Evolutionary conservation across 1,284 basidiomycete genomes (phyloP).

Genomic region (Puccinia triticina): DNA sequence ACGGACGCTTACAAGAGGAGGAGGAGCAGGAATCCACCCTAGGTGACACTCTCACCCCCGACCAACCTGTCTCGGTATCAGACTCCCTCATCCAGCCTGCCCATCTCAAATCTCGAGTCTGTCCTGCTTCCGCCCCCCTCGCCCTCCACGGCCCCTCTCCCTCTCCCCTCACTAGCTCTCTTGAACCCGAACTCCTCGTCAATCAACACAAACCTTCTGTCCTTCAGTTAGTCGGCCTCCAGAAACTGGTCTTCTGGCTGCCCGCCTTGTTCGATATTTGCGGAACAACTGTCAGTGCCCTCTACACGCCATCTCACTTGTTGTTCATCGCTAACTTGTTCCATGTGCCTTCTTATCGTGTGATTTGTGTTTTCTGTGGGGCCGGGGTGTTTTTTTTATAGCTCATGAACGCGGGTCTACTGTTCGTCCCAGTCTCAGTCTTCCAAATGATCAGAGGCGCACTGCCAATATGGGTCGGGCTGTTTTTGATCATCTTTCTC

Average conservation of each 20-base stretch:
- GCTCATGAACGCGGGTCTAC: slow-evolving; percentile 91
- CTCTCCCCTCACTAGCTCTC: slow-evolving; percentile 63
- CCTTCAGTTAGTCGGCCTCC: slow-evolving; percentile 67
- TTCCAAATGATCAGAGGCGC: slow-evolving; percentile 98
- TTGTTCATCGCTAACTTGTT: slow-evolving; percentile 38
- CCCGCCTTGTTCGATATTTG: slow-evolving; percentile 86
- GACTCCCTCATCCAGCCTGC: slow-evolving; percentile 57
- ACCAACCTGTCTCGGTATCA: background rate
- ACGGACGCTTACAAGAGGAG: slow-evolving; percentile 2
- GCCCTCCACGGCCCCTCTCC: slow-evolving; percentile 57
- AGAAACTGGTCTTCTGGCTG: slow-evolving; percentile 76
- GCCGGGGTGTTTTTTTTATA: background rate
- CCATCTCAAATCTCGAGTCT: slow-evolving; percentile 55
- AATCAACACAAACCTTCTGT: slow-evolving; percentile 23
- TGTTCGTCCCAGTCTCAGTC: slow-evolving; percentile 94
- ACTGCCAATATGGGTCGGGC: slow-evolving; percentile 92
- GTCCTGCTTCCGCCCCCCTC: slow-evolving; percentile 44
- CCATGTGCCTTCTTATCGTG: background rate
- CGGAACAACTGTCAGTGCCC: slow-evolving; percentile 71
- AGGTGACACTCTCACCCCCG: background rate
- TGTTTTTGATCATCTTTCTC: slow-evolving; percentile 89
- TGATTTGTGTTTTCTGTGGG: too few relatives aligned
- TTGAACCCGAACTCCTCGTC: slow-evolving; percentile 63
- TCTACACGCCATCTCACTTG: slow-evolving; percentile 36
- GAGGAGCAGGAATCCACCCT: background rate